phyloP scores from a whole-genome alignment of 257 asterid species.

The Solanum chmielewskii region DNA sequence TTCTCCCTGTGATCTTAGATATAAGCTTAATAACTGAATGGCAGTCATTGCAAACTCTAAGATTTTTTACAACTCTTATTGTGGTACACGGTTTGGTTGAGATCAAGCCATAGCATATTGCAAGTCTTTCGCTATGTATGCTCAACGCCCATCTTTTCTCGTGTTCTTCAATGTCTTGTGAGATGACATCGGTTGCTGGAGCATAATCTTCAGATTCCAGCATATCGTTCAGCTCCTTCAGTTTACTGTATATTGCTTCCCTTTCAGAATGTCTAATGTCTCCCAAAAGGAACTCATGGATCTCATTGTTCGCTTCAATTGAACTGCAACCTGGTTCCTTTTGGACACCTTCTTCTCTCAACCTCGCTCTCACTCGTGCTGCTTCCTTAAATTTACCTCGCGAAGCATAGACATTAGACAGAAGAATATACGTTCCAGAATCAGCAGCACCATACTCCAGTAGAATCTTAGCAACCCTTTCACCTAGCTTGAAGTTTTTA shows the following conservation, averaged over 20 bases:
- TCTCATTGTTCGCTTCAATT: constrained; percentile 28
- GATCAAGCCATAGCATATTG: constrained; percentile 41
- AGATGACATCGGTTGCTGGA: constrained; percentile 25
- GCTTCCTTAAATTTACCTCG: constrained; percentile 35
- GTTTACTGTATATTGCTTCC: constrained; percentile 33
- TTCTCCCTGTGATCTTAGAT: constrained; percentile 21
- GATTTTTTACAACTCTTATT: constrained; percentile 34
- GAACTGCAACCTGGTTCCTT: constrained; percentile 53
- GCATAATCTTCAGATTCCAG: constrained; percentile 26
- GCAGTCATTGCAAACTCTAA: constrained; percentile 49
- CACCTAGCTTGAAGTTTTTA: constrained; percentile 27
- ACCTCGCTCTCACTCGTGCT: constrained; percentile 14
- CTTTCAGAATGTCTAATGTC: constrained; percentile 40
- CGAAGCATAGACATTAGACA: constrained; percentile 35
- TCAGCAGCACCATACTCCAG: constrained; percentile 13
- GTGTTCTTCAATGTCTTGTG: constrained; percentile 27
- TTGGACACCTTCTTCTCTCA: constrained; percentile 25
- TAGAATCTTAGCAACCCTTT: constrained; percentile 16
- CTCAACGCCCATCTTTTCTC: constrained; percentile 35
- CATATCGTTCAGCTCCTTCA: constrained; percentile 19
- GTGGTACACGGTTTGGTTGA: constrained; percentile 16
- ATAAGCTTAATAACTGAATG: constrained; percentile 39
- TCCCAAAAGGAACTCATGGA: constrained; percentile 40
- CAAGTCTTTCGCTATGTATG: constrained; percentile 54
- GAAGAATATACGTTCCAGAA: constrained; percentile 19